These are phyloP conservation scores for Peronosclerospora sorghi DNA, from an alignment of 352 stramenopile genomes.

Conservation along the genomic window DNA sequence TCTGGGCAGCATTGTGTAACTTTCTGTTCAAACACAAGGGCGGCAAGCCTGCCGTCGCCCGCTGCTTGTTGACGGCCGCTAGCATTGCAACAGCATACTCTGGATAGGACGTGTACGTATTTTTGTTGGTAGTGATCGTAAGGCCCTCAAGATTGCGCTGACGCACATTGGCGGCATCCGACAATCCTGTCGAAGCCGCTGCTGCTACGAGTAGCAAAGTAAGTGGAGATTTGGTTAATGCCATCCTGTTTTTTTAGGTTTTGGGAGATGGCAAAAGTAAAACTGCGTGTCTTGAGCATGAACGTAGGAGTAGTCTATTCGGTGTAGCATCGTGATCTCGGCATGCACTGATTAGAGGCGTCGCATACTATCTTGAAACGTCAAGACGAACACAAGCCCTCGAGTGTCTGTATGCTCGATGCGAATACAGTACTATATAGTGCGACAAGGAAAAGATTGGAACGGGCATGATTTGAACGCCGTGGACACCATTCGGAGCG, in stretches of 20 bases:
- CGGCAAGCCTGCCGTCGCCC: constrained; percentile 20
- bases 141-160: constrained; percentile 4
- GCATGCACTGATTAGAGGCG: too few relatives aligned
- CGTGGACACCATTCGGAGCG: too few relatives aligned
- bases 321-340: too few relatives aligned
- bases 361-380: too few relatives aligned
- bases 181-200: constrained; percentile 6
- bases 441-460: too few relatives aligned
- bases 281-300: too few relatives aligned
- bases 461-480: too few relatives aligned
- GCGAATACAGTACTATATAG: too few relatives aligned
- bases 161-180: constrained; percentile 6
- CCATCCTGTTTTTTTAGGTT: constrained; percentile 3
- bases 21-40: constrained; percentile 32
- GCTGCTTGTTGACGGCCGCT: constrained; percentile 32
- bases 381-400: too few relatives aligned
- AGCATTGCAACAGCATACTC: constrained; percentile 19
- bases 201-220: constrained; percentile 10
- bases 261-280: too few relatives aligned
- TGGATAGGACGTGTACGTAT: constrained; percentile 11
- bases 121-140: constrained; percentile 7
- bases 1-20: constrained; percentile 10
- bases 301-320: too few relatives aligned
- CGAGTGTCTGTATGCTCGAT: too few relatives aligned
- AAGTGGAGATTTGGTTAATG: constrained; percentile 11